phyloP scores from a whole-genome alignment of 371 early-diverging fungal species.

The Rhizopus microsporus region DNA sequence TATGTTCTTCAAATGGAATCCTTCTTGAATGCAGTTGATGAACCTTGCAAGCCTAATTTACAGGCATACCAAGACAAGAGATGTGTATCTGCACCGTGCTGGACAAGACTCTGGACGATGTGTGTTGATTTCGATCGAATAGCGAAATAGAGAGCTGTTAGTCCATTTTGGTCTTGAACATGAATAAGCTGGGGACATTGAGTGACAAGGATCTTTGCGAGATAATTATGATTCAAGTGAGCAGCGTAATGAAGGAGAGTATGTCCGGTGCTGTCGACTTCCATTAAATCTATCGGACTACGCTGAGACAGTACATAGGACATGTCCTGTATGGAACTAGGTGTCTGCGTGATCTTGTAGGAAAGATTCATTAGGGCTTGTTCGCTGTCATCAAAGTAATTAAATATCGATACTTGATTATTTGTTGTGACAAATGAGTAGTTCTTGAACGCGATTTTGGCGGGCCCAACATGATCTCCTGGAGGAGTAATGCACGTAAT shows the following conservation, averaged over 20 bases:
- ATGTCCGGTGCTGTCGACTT: conserved; percentile 16
- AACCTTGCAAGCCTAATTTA: background rate
- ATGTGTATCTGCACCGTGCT: conserved; percentile 1
- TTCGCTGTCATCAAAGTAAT: conserved; percentile 60
- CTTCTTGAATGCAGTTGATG: too few relatives aligned
- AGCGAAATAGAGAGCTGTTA: conserved; percentile 23
- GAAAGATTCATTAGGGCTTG: conserved; percentile 75
- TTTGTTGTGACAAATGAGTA: conserved; percentile 25
- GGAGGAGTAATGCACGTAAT: conserved; percentile 80
- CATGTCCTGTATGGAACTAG: background rate
- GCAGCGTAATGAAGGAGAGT: conserved; percentile 24
- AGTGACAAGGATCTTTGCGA: conserved; percentile 4
- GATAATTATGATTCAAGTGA: conserved; percentile 3
- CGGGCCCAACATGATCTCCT: conserved; percentile 64
- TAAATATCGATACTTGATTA: conserved; percentile 39
- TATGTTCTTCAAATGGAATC: too few relatives aligned
- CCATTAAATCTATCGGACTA: background rate
- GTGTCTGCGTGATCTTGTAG: conserved; percentile 39
- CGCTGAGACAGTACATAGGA: conserved; percentile 4
- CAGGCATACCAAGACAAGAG: conserved; percentile 10
- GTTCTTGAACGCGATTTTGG: conserved; percentile 67
- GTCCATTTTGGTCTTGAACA: conserved; percentile 22
- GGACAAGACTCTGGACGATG: background rate
- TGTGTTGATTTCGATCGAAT: conserved; percentile 1
- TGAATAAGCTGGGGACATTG: conserved; percentile 4